Evolutionary conservation across 2,329 filamentous ascomycete species (phyloP), one percentile per base, ranked within the genome.

Genomic region (Cercospora nicotianae): DNA sequence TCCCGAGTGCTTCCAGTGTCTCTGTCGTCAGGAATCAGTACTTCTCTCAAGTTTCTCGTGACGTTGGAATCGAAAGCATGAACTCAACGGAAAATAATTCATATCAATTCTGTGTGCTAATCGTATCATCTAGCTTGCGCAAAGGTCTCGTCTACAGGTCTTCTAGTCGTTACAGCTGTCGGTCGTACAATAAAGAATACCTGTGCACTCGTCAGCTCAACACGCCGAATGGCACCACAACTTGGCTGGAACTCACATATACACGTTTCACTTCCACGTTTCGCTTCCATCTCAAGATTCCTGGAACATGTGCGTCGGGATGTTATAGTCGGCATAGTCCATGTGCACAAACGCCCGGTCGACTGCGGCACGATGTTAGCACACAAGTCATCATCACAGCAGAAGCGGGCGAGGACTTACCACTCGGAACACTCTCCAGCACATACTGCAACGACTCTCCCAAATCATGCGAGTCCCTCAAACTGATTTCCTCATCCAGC

Each of bases 401-500:
- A n/a, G n/a, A n/a, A n/a, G n/a, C n/a, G n/a, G n/a, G n/a, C n/a
- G n/a, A n/a, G n/a, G n/a, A n/a, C n/a, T 74, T 39, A 75, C 74
- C 92, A 72, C 90, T 90, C 26, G 92, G 91, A 48, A 95, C 90
- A 67, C 90, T 92, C 81, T 95, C 92, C 36, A 95, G 84, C 69
- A 95, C 92, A 80, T 95, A 94, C 75, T 93, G 91, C 79, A 96
- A 79, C 67, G 87, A 89, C 83, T 94, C 91, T 57, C 87, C 87
- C 63, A 96, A 80, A 78, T 96, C 92, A 79, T 96, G 92, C 71
- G 88, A 92, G 78, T 95, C 92, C 74, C 91, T 88, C 72, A 96
- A 81, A 30, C 87, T 89, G 67, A 90, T 92, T 71, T 87, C 86
- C 73, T 91, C 89, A 70, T 93, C 91, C 51, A 96, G 85, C 36